Conservation (phyloP, 139 green algal species). For the Chlamydomonas sphaeroides region DNA sequence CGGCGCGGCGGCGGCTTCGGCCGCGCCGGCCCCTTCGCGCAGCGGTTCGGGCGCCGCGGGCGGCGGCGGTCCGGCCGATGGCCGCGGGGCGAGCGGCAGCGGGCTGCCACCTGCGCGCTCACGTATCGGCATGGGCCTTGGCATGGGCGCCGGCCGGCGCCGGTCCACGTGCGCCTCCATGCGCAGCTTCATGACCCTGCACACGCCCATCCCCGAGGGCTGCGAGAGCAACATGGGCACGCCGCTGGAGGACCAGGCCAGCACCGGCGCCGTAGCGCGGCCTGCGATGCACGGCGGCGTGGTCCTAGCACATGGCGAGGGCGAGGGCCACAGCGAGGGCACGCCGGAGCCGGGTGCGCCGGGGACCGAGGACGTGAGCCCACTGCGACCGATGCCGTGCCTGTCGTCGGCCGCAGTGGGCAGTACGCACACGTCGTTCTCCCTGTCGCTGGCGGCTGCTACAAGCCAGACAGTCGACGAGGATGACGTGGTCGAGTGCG, state of each 20-base stretch:
- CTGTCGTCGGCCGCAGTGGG: not conserved
- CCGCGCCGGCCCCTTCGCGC: not conserved
- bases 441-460: not conserved
- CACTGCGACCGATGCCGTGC: slow-evolving; percentile 4
- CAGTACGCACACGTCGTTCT: not conserved
- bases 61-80: too few relatives aligned
- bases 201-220: slow-evolving; percentile 35
- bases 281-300: not conserved
- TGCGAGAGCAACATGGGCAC: slow-evolving; percentile 27
- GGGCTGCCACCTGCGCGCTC: too few relatives aligned
- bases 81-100: too few relatives aligned
- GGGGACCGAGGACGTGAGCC: not conserved
- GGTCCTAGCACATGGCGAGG: too few relatives aligned
- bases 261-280: not conserved
- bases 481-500: slow-evolving; percentile 24
- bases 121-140: not conserved
- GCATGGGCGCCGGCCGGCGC: not conserved
- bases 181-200: slow-evolving; percentile 29
- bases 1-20: not conserved
- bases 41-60: too few relatives aligned
- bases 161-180: not conserved
- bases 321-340: too few relatives aligned
- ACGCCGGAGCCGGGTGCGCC: too few relatives aligned
- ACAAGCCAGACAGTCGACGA: not conserved
- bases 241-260: not conserved